Evolutionary conservation across 352 stramenopile species (phyloP).

Genomic region (Globisporangium viniferum): DNA sequence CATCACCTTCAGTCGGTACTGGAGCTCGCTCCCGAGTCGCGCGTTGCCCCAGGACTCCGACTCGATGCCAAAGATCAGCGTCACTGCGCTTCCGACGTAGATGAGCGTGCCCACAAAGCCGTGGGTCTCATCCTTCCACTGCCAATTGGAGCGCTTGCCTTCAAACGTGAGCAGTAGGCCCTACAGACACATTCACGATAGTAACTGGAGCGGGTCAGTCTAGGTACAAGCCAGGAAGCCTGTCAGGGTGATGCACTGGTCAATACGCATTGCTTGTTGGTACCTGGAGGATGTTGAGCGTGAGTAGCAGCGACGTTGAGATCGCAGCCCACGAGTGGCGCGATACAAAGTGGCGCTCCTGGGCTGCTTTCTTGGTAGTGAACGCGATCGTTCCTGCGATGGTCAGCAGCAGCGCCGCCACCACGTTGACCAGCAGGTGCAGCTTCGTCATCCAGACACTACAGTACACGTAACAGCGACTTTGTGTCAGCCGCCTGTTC

Average conservation of each 20-base stretch:
- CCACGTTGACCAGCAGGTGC: conserved; percentile 50
- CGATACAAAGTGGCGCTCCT: conserved; percentile 38
- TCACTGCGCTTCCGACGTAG: conserved; percentile 46
- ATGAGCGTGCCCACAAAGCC: conserved; percentile 51
- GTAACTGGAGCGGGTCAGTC: not conserved
- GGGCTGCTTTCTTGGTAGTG: conserved; percentile 26
- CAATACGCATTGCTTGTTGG: not conserved
- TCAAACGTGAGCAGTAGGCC: conserved; percentile 65
- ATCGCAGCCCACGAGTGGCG: conserved; percentile 56
- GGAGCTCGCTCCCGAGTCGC: conserved; percentile 29
- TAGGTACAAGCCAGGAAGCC: not conserved
- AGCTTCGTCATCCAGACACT: conserved; percentile 57
- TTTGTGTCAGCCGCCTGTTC: no score
- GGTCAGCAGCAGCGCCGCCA: conserved; percentile 34
- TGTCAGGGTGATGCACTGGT: not conserved
- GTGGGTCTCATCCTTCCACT: conserved; percentile 76
- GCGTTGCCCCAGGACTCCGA: conserved; percentile 30
- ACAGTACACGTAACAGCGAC: not conserved
- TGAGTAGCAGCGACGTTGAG: conserved; percentile 47
- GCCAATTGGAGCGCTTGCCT: conserved; percentile 47
- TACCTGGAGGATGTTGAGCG: conserved; percentile 64
- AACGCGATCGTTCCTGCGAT: conserved; percentile 35
- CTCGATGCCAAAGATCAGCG: conserved; percentile 48
- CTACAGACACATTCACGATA: conserved; percentile 4
- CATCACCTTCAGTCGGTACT: conserved; percentile 41